These are phyloP conservation scores for Ophiostoma australiae DNA, from an alignment of 2,329 filamentous ascomycete species.

Conservation along the genomic window DNA sequence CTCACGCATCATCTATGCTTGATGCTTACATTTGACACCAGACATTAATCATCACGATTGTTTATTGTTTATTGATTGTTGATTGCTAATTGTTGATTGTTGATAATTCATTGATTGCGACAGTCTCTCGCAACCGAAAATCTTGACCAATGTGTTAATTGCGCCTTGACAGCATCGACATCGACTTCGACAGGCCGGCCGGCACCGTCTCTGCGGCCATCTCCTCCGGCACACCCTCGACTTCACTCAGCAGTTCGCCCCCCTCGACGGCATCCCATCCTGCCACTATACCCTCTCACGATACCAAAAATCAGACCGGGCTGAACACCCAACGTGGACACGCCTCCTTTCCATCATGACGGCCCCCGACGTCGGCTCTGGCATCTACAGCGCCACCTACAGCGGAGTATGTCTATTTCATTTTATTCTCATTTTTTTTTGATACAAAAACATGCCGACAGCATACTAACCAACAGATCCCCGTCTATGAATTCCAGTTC, in stretches of 20 bases:
- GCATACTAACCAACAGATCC: constrained; percentile 57
- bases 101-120: too few relatives aligned
- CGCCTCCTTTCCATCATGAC: constrained; percentile 40
- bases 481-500: constrained; percentile 90
- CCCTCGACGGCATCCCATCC: neutral
- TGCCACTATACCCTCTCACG: neutral
- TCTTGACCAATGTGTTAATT: neutral
- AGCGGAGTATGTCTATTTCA: constrained; percentile 49
- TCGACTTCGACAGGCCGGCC: neutral
- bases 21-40: neutral
- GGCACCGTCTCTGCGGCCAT: neutral
- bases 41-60: constrained; percentile 3
- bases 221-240: neutral
- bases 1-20: neutral
- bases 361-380: constrained; percentile 36
- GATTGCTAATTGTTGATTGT: neutral
- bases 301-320: neutral
- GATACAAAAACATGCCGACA: neutral
- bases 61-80: neutral
- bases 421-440: neutral
- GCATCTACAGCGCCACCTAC: constrained; percentile 64
- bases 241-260: neutral
- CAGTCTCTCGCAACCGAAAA: too few relatives aligned
- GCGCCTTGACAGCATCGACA: neutral
- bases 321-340: neutral